phyloP scores from a whole-genome alignment of 805 yeast genomes.

The Middelhovenomyces tepae region DNA sequence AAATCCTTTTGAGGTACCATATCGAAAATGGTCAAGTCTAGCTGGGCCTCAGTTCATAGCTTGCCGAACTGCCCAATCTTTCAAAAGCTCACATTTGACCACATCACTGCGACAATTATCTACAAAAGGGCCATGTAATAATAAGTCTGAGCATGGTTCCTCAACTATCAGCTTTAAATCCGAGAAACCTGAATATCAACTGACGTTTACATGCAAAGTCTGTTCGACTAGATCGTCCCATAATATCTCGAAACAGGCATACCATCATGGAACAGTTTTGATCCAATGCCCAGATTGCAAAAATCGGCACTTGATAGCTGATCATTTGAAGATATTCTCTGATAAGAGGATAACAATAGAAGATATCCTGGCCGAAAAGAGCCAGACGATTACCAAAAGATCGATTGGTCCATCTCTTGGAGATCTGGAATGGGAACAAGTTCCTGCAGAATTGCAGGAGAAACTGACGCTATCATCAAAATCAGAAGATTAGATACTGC shows the following conservation, averaged over 20 bases:
- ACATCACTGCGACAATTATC: too few species aligned
- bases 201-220: constrained; percentile 87
- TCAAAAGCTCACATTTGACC: too few species aligned
- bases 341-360: constrained; percentile 71
- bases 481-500: too few species aligned
- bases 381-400: constrained; percentile 59
- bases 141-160: too few species aligned
- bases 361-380: constrained; percentile 66
- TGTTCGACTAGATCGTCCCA: constrained; percentile 82
- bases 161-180: too few species aligned
- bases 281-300: constrained; percentile 90
- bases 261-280: constrained; percentile 74
- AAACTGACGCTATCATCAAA: too few species aligned
- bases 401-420: constrained; percentile 32
- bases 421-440: constrained; percentile 26
- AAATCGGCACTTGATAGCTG: constrained; percentile 84
- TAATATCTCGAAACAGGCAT: constrained; percentile 87
- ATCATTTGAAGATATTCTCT: constrained; percentile 73
- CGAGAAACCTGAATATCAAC: constrained; percentile 72
- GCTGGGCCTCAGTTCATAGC: too few species aligned
- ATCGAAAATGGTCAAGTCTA: too few species aligned
- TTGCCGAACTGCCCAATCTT: too few species aligned
- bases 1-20: too few species aligned
- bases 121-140: too few species aligned
- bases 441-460: too few species aligned